Base-by-base conservation (phyloP, 106 monocot genomes). In the Triglochin maritima region DNA sequence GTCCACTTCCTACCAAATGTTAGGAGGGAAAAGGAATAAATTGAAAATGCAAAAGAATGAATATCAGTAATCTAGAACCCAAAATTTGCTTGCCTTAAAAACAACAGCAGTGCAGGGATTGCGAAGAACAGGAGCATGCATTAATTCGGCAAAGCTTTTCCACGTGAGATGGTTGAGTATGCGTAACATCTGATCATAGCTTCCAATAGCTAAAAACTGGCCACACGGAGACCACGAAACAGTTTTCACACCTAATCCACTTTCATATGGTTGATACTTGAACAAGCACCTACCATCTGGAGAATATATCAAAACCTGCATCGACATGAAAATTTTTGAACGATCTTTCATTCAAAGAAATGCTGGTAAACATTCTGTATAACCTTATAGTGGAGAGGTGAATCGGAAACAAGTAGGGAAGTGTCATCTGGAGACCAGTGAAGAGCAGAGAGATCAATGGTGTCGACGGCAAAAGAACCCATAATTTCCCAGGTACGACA, bases 341-440 rank as follows among this genome's bases (percentile, higher is more conserved):
- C 29, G 29, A 29, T 29, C 29, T 29, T 29, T 29, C 29, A 29
- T 29, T 29, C 29, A 29, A 29, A 29, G 1, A 29, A 29, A 29
- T 29, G 29, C 29, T 29, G 1, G 29, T 29, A 29, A 29, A 29
- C 29, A 29, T 29, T 1, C 29, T n/a, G n/a, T n/a, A n/a, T n/a
- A n/a, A 94, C 91, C 91, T 98, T 98, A 57, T 91, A 98, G 50
- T 98, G 91, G 59, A 88, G 78, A 78, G 84, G 76, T 52, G 96
- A 98, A 84, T 98, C 96, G 88, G 91, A 98, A 49, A 91, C 65
- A 7, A 91, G 84, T 48, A 98, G 76, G 48, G 96, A 78, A 63
- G 83, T 88, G 77, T 98, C 96, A 88, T 91, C 96, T 46, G 96
- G 96, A 3, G 91, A 90, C 96, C 96, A 98, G 69, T 98, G 88